These are phyloP conservation scores for Hanseniaspora guilliermondii DNA, from an alignment of 805 yeast genomes.

Conservation along the genomic window DNA sequence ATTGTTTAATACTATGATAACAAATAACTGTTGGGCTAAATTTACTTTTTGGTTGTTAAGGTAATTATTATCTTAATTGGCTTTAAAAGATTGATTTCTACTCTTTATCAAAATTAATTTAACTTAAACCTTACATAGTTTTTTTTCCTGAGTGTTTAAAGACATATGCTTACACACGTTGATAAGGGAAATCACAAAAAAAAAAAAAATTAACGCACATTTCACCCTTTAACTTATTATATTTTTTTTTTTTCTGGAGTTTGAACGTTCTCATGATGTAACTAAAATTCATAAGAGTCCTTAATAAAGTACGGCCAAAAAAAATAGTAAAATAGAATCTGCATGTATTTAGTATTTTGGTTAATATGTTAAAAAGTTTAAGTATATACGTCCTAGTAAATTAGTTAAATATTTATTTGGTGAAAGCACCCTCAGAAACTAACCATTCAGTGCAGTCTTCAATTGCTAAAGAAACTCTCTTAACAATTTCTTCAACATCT, in stretches of 20 bases:
- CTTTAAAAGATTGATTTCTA: too few species aligned
- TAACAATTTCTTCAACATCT: constrained; percentile 33
- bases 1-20: too few species aligned
- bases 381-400: background rate
- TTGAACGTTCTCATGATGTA: background rate
- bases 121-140: background rate
- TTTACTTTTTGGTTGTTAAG: too few species aligned
- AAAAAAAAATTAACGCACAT: background rate
- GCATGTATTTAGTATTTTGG: too few species aligned
- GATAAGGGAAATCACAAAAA: background rate
- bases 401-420: background rate
- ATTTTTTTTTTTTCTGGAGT: background rate
- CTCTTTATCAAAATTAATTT: too few species aligned
- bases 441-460: constrained; percentile 23
- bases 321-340: too few species aligned
- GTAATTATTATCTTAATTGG: too few species aligned
- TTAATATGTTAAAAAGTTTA: background rate
- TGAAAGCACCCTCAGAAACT: constrained; percentile 18
- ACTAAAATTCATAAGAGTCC: too few species aligned
- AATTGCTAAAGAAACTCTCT: constrained; percentile 32
- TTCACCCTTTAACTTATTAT: background rate
- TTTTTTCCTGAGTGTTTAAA: background rate
- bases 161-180: background rate
- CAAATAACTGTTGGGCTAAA: too few species aligned
- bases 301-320: too few species aligned